Base-by-base conservation (phyloP, 108 stramenopile genomes). In the Poteriospumella lacustris region DNA sequence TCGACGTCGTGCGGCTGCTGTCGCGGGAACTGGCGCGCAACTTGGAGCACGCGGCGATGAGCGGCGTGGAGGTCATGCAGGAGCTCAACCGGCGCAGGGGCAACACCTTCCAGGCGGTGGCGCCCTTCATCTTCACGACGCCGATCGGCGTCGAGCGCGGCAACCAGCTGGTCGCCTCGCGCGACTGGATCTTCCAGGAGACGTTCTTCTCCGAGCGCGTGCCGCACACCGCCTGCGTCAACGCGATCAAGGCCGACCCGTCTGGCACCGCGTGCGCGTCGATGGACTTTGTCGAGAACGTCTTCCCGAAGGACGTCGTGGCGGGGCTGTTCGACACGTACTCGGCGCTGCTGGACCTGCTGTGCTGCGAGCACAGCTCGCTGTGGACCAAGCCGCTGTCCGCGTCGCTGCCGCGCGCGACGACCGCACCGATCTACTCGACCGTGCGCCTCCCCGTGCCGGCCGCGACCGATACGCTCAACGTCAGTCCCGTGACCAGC, bases 151-250 rank as follows among this genome's bases (percentile, higher is more conserved):
- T 77, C 1, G 76, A 77, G 67, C 0, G 47, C 1, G 76, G 58
- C 1, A 73, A 73, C 36, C 36, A 73, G 33, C 70, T 33, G 36
- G 70, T 73, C 5, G 24, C 36, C 3, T 73, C 70, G 28, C 60
- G 76, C 19, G 31, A 77, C 5, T 77, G 76, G 58, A 59, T 58
- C 40, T 77, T 77, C 59, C 1, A 62, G 1, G 76, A 77, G 76
- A 52, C 38, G 15, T 62, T 62, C 59, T 77, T 77, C 76, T 59
- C 58, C 31, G 76, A 77, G 67, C 60, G 76, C 29, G 59, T 77
- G 1, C 59, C 76, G 24, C 76, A 77, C 42, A 77, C 76, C 19
- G 76, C 59, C 56, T 77, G 76, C 59, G 76, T 77, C 58, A 77
- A 77, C 42, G 59, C 76, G 24, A 9, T 77, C 41, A 77, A 77